Percentiles rank a stretch among this genome's conserved stretches.
These are phyloP conservation scores for Exophiala sp. DNA, from an alignment of 2,329 filamentous ascomycete genomes.

Conservation along the genomic window DNA sequence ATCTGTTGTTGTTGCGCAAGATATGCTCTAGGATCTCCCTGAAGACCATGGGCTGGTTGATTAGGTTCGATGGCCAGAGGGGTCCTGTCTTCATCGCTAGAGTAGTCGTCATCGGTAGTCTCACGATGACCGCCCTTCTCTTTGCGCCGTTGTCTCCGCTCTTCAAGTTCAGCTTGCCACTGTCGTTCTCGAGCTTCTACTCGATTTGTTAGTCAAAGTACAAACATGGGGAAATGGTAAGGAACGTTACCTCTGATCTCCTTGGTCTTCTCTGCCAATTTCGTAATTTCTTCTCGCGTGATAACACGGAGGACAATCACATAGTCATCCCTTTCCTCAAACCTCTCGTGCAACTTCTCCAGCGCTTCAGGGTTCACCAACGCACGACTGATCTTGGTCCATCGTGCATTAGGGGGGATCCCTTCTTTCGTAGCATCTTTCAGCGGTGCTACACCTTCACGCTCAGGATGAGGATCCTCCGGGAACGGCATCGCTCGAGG, in stretches of 20 bases:
- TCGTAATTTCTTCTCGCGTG: slow-evolving; percentile 83
- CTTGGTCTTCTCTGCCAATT: slow-evolving; percentile 57
- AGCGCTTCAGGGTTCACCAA: slow-evolving; percentile 86
- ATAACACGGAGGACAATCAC: slow-evolving; percentile 87
- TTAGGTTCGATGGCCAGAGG: slow-evolving; percentile 35
- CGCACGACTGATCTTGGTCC: slow-evolving; percentile 80
- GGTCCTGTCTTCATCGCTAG: slow-evolving; percentile 31
- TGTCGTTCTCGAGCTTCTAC: slow-evolving; percentile 35
- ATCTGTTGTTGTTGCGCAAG: slow-evolving; percentile 18
- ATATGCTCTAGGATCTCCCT: slow-evolving; percentile 19
- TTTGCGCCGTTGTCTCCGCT: slow-evolving; percentile 38
- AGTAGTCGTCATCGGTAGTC: slow-evolving; percentile 38
- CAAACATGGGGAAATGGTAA: not conserved
- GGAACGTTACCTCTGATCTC: slow-evolving; percentile 67
- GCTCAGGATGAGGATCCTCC: slow-evolving; percentile 75
- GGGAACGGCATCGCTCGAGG: slow-evolving; percentile 75
- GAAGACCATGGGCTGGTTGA: slow-evolving; percentile 13
- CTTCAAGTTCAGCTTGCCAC: slow-evolving; percentile 33
- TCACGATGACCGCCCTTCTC: slow-evolving; percentile 39
- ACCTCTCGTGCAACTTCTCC: slow-evolving; percentile 80
- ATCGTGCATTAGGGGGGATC: slow-evolving; percentile 72
- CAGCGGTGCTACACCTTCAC: slow-evolving; percentile 89
- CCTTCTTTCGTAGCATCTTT: slow-evolving; percentile 73
- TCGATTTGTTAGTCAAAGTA: slow-evolving; percentile 18
- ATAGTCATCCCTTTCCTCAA: slow-evolving; percentile 82